Base-by-base conservation (phyloP, 2,329 filamentous ascomycete species). In the Coniochaeta hoffmannii region DNA sequence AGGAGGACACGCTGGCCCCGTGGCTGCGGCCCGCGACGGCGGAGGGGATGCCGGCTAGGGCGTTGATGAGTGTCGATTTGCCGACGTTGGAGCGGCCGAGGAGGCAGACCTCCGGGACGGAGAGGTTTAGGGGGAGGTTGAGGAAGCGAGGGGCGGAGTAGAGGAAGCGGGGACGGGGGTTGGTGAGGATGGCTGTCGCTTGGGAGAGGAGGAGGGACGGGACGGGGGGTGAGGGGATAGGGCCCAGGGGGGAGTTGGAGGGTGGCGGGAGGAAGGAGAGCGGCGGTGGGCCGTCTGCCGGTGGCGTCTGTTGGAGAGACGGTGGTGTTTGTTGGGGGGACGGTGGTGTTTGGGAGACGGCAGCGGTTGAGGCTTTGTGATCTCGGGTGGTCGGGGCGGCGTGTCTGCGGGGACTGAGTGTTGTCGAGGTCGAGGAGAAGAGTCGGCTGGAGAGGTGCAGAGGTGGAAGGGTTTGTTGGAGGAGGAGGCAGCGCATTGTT, bases 31-130 rank as follows among this genome's bases (percentile, higher is more conserved):
- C 64, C n/a, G 68, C 68, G 15, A 46, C 52, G 56, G 58, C 56
- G 55, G 55, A 59, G 53, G 57, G 49, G 10, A 63, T 60, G 32
- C 85, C 85, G 2, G 86, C 82, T 32, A 96, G 79, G 17, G 88
- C 87, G 66, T 96, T 96, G 71, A 96, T 86, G 62, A 95, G 88
- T 15, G 89, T 90, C 1, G 89, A 94, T 69, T 96, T 96, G 65
- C 90, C 90, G 41, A 91, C 90, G 66, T 96, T 96, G 61, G 90
- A 91, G 64, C 92, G 90, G 44, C 90, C 90, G 35, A 95, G 83
- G 49, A 96, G 80, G 66, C 89, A 87, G 53, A 96, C 81, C 60
- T 85, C 81, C 46, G 81, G 81, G 4, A 76, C 69, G 58, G 73
- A 71, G 24, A 73, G 74, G 66, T 83, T 83, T 62, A 73, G 65